phyloP scores from a whole-genome alignment of 2,329 filamentous ascomycete genomes.

The Cytospora leucostoma region DNA sequence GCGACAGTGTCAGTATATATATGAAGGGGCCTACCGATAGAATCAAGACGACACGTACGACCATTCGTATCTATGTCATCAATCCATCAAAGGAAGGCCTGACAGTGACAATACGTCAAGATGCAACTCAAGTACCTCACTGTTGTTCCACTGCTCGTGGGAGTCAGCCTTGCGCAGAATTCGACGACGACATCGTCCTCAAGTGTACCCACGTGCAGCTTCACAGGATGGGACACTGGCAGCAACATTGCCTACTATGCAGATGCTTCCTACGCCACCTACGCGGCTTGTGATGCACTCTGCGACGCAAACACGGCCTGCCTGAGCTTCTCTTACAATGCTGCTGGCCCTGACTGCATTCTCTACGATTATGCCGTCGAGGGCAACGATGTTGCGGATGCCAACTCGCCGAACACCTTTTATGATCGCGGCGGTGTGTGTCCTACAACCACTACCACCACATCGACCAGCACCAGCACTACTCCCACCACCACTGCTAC shows the following conservation, averaged over 20 bases:
- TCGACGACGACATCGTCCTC: constrained; percentile 14
- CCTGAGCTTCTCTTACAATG: constrained; percentile 26
- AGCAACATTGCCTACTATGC: constrained; percentile 23
- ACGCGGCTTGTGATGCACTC: constrained; percentile 22
- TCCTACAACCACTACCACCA: constrained; percentile 11
- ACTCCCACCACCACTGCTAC: constrained; percentile 8
- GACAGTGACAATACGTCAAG: background rate
- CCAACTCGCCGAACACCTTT: constrained; percentile 32
- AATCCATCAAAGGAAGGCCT: background rate
- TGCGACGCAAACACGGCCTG: constrained; percentile 22
- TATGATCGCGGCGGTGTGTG: constrained; percentile 23
- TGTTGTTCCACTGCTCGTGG: constrained; percentile 11
- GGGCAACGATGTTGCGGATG: constrained; percentile 35
- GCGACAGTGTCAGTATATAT: background rate
- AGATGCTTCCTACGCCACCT: constrained; percentile 5
- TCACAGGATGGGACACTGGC: constrained; percentile 21
- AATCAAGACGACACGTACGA: no score
- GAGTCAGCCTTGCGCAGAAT: constrained; percentile 19
- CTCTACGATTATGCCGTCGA: constrained; percentile 25
- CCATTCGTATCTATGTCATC: background rate
- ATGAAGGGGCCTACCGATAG: background rate
- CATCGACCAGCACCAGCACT: background rate
- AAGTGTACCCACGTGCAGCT: constrained; percentile 17
- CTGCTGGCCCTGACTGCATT: constrained; percentile 24
- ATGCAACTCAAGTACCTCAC: constrained; percentile 20